Base-by-base conservation (phyloP, 2,329 filamentous ascomycete genomes). In the Lomentospora prolificans region DNA sequence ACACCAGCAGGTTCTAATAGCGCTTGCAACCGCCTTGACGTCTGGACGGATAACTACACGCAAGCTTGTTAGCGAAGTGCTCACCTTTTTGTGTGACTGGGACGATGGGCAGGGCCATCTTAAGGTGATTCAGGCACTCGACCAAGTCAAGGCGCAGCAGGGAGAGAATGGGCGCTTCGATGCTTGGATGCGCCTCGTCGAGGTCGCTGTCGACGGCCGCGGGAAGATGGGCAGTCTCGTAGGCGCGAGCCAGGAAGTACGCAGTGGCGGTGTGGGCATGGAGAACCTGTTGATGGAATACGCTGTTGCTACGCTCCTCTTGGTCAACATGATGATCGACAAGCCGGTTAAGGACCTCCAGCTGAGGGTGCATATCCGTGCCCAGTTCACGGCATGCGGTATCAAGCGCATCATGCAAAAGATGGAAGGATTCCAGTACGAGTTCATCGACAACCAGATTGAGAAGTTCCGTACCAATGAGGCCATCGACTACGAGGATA, bases 261-360 rank as follows among this genome's bases (percentile, higher is more conserved):
- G 94, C 63, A 96, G 89, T 64, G 94, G 94, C 61, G 94, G 94
- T 61, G 95, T 96, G 65, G 94, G 94, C 68, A 96, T 97, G 86
- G 94, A 99, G 79, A 97, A 97, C 70, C 77, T 96, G 65, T 80
- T 99, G 55, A 97, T 99, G 94, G 94, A 99, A 78, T 99, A 99
- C 67, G 92, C 91, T 39, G 89, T 97, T 51, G 89, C 92, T 31
- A 95, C 91, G 2, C 81, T 99, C 65, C 90, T 97, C 67, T 79
- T 99, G 65, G 84, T 97, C 76, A 99, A 97, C 73, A 95, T 95
- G 86, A 81, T 97, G 63, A 84, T 99, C 59, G 94, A 97, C 70
- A 89, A 90, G 3, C 87, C 91, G 0, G 88, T 95, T 66, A 81
- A 83, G 63, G 94, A 99, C 66, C 75, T 99, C 61, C 89, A 96